A percentile compares a stretch with the other conserved stretches of the same genome.
phyloP scores from a whole-genome alignment of 2,329 filamentous ascomycete species.

The Mycosphaerella sp. region DNA sequence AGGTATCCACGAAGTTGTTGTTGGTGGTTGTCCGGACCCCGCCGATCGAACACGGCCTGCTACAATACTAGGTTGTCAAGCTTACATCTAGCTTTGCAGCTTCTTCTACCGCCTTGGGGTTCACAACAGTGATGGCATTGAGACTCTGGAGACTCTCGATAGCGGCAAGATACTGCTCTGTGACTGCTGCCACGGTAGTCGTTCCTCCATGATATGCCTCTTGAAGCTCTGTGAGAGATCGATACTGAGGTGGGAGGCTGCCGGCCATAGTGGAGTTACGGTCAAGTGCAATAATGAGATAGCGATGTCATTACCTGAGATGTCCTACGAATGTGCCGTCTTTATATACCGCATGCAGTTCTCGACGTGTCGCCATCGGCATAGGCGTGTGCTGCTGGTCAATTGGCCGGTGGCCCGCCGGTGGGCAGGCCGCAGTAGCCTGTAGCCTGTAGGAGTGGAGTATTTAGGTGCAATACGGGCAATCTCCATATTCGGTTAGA shows the following conservation, averaged over 20 bases:
- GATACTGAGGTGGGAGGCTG: constrained; percentile 1
- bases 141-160: constrained; percentile 21
- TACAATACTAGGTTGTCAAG: not conserved
- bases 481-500: no score
- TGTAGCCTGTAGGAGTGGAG: not conserved
- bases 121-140: constrained; percentile 22
- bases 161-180: constrained; percentile 16
- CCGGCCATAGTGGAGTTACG: no score
- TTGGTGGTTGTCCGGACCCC: no score
- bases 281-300: no score
- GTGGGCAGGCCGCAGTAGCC: not conserved
- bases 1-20: no score
- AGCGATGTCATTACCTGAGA: no score
- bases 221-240: constrained; percentile 19
- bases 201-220: constrained; percentile 12
- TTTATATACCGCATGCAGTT: no score
- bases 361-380: not conserved
- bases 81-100: constrained; percentile 19
- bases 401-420: not conserved
- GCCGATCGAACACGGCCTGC: no score
- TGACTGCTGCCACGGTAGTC: constrained; percentile 12
- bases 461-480: no score
- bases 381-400: not conserved
- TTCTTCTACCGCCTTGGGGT: constrained; percentile 16
- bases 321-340: not conserved